phyloP scores from a whole-genome alignment of 2,329 filamentous ascomycete genomes.

The Talaromyces sp. region DNA sequence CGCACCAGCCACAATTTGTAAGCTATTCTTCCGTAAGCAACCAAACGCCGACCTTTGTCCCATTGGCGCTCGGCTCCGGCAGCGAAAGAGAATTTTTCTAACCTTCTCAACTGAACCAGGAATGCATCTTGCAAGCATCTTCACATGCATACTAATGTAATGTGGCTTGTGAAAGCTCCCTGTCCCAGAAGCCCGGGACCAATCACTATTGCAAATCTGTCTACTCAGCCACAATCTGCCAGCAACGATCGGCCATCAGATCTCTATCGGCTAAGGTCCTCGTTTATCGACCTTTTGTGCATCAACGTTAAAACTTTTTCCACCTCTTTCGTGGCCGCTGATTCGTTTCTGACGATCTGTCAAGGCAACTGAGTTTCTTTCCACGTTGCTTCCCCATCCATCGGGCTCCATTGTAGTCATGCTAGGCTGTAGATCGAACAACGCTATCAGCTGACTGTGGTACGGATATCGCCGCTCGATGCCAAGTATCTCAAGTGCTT shows the following conservation, averaged over 20 bases:
- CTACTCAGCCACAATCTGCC: constrained; percentile 11
- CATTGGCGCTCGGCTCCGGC: constrained; percentile 4
- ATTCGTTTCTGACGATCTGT: not conserved
- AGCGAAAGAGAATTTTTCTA: not conserved
- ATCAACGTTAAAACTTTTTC: constrained; percentile 2
- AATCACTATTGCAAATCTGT: not conserved
- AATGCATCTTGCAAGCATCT: not conserved
- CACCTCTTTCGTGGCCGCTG: not conserved
- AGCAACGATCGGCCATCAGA: constrained; percentile 1
- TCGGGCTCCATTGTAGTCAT: not conserved
- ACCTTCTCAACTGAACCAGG: too few species aligned
- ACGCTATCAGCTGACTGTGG: constrained; percentile 7
- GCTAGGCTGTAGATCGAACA: not conserved
- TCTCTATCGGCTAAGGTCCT: not conserved
- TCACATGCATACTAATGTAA: not conserved
- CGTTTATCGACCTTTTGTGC: constrained; percentile 1
- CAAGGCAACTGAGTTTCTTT: constrained; percentile 5
- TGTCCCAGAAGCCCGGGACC: constrained; percentile 6
- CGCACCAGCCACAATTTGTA: constrained; percentile 10
- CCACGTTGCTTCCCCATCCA: not conserved
- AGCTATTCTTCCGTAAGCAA: constrained; percentile 1
- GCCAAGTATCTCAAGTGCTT: not conserved
- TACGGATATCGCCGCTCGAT: constrained; percentile 9
- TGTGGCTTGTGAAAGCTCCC: not conserved
- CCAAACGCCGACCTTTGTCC: not conserved